Evolutionary conservation across 495 filamentous ascomycete species (phyloP).

Genomic region (Trichoderma orchidacearum): DNA sequence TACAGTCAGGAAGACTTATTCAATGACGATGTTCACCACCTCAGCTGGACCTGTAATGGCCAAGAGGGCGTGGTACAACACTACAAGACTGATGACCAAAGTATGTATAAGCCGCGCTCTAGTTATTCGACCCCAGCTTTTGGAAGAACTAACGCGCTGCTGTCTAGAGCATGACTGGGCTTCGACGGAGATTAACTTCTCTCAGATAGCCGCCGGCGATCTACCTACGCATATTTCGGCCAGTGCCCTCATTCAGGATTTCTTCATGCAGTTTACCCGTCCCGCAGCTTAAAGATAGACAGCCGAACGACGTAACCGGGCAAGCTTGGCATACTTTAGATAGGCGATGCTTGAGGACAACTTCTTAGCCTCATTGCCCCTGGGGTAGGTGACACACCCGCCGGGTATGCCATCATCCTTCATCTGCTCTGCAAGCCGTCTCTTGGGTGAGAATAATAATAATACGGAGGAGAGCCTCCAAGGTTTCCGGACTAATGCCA

Average conservation of each 20-base stretch:
- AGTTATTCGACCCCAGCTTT: neutral
- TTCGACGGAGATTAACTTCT: constrained; percentile 21
- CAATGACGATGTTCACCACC: constrained; percentile 15
- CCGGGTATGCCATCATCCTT: too few species aligned
- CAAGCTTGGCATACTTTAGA: too few species aligned
- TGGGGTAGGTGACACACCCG: too few species aligned
- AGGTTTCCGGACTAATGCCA: too few species aligned
- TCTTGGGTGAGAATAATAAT: too few species aligned
- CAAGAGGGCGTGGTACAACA: constrained; percentile 27
- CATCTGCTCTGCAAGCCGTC: too few species aligned
- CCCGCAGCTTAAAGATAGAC: neutral
- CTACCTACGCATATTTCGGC: constrained; percentile 16
- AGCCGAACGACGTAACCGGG: too few species aligned
- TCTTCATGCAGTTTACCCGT: constrained; percentile 14
- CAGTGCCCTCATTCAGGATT: constrained; percentile 16
- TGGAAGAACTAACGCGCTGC: neutral
- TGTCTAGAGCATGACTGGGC: constrained; percentile 14
- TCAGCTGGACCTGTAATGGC: constrained; percentile 20
- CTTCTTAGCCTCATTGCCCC: too few species aligned
- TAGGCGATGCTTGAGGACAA: too few species aligned
- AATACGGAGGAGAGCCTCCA: too few species aligned
- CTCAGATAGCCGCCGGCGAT: constrained; percentile 14
- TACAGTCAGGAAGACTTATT: constrained; percentile 14
- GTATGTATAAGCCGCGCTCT: constrained; percentile 7
- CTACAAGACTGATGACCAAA: constrained; percentile 25